Conservation (phyloP, 2,329 filamentous ascomycete genomes). For the Colletotrichum sp. region DNA sequence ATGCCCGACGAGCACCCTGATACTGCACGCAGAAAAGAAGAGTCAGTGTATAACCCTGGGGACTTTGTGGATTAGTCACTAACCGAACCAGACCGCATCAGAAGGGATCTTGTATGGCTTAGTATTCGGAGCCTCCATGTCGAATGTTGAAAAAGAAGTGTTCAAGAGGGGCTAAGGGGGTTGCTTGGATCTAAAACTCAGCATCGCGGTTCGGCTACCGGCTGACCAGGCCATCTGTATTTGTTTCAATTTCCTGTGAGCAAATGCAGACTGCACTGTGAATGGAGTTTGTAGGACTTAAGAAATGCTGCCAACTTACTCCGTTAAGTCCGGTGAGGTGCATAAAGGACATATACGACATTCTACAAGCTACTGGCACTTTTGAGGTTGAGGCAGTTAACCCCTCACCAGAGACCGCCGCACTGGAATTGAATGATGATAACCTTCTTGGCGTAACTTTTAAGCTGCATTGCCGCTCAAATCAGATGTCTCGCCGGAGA, state of each 20-base stretch:
- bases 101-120: background rate
- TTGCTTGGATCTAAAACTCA: fast-evolving
- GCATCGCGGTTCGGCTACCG: background rate
- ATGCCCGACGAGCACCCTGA: background rate
- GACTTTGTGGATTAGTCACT: fast-evolving
- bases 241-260: background rate
- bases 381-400: fast-evolving
- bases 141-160: fast-evolving
- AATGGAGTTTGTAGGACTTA: background rate
- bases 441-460: background rate
- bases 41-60: fast-evolving
- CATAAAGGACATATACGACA: background rate
- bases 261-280: background rate
- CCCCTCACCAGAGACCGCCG: background rate
- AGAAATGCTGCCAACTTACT: background rate
- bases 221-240: background rate
- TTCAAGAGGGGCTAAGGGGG: background rate
- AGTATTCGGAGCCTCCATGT: background rate
- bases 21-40: fast-evolving
- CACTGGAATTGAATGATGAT: background rate
- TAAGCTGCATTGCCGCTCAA: background rate
- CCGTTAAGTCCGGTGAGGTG: background rate
- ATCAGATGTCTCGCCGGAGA: fast-evolving
- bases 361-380: background rate
- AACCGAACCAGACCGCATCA: background rate